These are phyloP conservation scores for Syncephalastrum contaminatum DNA, from an alignment of 371 early-diverging fungal genomes.

Conservation along the genomic window DNA sequence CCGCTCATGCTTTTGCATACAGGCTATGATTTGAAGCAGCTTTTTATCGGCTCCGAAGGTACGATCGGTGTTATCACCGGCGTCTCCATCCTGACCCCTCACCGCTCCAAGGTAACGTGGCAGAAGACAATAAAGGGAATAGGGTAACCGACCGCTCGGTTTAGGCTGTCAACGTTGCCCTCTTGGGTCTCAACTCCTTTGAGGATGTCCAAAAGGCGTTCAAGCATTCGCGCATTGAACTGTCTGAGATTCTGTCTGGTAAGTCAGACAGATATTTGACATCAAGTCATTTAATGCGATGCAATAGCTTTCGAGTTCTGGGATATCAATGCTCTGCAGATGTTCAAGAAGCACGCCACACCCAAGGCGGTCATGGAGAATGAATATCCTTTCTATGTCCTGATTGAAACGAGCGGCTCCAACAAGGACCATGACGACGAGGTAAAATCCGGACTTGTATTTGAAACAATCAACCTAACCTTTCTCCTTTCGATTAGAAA, in stretches of 20 bases:
- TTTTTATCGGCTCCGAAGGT: conserved; percentile 94
- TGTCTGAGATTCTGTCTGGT: conserved; percentile 91
- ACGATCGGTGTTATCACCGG: conserved; percentile 90
- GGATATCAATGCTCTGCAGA: conserved; percentile 70
- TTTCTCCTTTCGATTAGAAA: conserved; percentile 46
- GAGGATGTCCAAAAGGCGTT: conserved; percentile 83
- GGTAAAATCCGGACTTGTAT: conserved; percentile 18
- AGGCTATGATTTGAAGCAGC: conserved; percentile 91
- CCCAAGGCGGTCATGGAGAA: conserved; percentile 63
- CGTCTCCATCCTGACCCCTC: conserved; percentile 73
- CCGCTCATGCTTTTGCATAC: background rate
- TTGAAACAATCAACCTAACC: background rate
- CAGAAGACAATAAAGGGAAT: background rate
- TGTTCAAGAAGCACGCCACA: conserved; percentile 69
- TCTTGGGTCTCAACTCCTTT: conserved; percentile 76
- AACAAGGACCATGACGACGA: conserved; percentile 91
- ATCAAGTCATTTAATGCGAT: background rate
- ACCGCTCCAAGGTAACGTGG: conserved; percentile 27
- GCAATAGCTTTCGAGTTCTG: conserved; percentile 93
- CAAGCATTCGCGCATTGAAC: conserved; percentile 68
- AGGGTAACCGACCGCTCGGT: background rate
- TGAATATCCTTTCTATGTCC: conserved; percentile 83
- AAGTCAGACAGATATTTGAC: conserved; percentile 5
- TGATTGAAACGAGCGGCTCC: conserved; percentile 93
- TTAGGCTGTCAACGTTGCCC: conserved; percentile 73